Evolutionary conservation across 345 rosid species (phyloP).

Genomic region (Capsella bursapastoris): DNA sequence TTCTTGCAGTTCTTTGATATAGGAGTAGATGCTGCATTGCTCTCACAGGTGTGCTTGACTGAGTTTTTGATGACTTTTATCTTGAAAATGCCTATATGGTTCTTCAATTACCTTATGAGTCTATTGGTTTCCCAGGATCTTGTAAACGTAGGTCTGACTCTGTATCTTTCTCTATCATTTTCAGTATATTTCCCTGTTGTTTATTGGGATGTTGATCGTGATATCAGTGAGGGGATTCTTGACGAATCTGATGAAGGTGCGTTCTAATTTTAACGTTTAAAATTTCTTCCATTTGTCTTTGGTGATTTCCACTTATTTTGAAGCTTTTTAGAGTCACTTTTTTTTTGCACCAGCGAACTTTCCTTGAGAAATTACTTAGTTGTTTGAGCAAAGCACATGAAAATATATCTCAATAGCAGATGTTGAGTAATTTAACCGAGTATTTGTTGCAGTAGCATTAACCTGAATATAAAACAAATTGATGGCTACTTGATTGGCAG

Average conservation of each 20-base stretch:
- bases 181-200: conserved; percentile 93
- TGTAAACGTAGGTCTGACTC: conserved; percentile 28
- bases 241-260: conserved; percentile 96
- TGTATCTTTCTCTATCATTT: conserved; percentile 34
- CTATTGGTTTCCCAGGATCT: not conserved
- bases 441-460: not conserved
- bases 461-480: not conserved
- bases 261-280: conserved; percentile 13
- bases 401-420: not conserved
- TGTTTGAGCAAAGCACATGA: no score
- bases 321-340: not conserved
- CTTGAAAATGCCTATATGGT: conserved; percentile 1
- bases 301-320: conserved; percentile 4
- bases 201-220: conserved; percentile 91
- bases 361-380: not conserved
- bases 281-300: not conserved
- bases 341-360: not conserved
- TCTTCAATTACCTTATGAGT: not conserved
- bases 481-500: not conserved
- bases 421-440: not conserved
- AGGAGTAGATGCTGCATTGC: conserved; percentile 84
- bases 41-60: conserved; percentile 76
- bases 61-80: not conserved
- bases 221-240: conserved; percentile 96
- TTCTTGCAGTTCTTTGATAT: conserved; percentile 94